Evolutionary conservation across 2,329 filamentous ascomycete genomes (phyloP).

Genomic region (Talaromyces marneffei): DNA sequence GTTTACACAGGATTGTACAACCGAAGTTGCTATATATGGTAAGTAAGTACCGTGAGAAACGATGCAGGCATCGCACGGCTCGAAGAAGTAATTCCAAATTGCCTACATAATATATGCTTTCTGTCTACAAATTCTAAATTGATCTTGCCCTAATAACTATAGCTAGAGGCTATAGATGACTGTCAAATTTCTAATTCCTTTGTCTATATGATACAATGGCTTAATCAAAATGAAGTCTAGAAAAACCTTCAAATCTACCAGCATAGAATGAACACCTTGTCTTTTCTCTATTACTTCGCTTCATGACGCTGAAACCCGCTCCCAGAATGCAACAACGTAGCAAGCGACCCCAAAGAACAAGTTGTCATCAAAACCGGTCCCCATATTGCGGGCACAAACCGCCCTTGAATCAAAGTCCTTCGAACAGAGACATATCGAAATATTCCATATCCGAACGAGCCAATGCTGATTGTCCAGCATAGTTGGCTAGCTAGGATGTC

Average conservation of each 20-base stretch:
- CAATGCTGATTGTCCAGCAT: conserved; percentile 24
- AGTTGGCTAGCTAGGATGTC: conserved; percentile 16
- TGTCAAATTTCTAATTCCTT: background rate
- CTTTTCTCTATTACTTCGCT: too few relatives aligned
- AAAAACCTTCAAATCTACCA: background rate
- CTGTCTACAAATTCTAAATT: background rate
- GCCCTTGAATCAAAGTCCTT: conserved; percentile 21
- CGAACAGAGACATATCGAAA: conserved; percentile 25
- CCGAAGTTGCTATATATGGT: background rate
- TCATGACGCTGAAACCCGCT: background rate
- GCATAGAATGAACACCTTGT: too few relatives aligned
- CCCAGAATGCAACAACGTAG: conserved; percentile 11
- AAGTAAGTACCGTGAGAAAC: background rate
- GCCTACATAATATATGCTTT: background rate
- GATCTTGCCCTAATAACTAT: background rate
- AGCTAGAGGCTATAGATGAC: background rate
- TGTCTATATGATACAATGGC: background rate
- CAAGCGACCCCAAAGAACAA: conserved; percentile 17
- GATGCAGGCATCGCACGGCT: background rate
- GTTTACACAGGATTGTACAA: background rate
- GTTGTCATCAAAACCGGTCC: conserved; percentile 26
- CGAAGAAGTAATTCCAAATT: background rate
- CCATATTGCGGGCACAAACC: conserved; percentile 28
- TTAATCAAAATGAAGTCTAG: background rate
- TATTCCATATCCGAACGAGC: conserved; percentile 26